A percentile compares a stretch with the other conserved stretches of the same genome.
phyloP scores from a whole-genome alignment of 2,329 filamentous ascomycete species.

The Fusarium illudens region DNA sequence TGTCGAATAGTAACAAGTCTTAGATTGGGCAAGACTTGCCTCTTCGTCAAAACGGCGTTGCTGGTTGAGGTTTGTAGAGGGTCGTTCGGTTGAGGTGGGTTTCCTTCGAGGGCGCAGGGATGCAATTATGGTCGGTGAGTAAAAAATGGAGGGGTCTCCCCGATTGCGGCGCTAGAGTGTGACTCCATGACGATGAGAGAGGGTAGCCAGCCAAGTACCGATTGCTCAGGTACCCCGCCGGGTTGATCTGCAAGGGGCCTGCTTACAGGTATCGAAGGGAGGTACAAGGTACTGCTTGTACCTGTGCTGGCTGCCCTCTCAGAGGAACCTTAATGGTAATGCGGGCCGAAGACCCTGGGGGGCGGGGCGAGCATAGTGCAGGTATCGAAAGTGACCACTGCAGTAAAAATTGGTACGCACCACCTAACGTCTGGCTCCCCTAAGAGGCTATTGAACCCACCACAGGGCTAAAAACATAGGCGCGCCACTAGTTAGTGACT shows the following conservation, averaged over 20 bases:
- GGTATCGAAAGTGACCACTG: not conserved
- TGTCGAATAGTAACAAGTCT: constrained; percentile 27
- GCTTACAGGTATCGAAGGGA: not conserved
- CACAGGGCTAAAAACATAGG: no score
- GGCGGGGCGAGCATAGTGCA: not conserved
- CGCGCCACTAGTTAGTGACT: no score
- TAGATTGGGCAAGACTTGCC: constrained; percentile 4
- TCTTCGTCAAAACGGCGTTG: constrained; percentile 12
- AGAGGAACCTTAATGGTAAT: not conserved
- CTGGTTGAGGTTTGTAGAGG: constrained; percentile 1
- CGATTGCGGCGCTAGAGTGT: constrained; percentile 26
- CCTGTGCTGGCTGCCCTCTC: not conserved
- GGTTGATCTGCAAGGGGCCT: constrained; percentile 1
- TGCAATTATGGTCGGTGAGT: constrained; percentile 11
- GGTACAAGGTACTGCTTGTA: not conserved
- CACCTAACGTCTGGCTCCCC: no score
- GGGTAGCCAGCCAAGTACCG: not conserved
- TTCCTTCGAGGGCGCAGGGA: constrained; percentile 9
- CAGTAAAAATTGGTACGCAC: no score
- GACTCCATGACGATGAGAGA: constrained; percentile 21
- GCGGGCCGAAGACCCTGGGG: not conserved
- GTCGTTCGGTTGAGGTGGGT: constrained; percentile 1
- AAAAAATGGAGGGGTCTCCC: constrained; percentile 28
- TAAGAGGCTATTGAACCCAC: no score
- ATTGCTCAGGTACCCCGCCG: constrained; percentile 2